These are phyloP conservation scores for Stellera chamaejasme DNA, from an alignment of 345 rosid genomes.

Conservation along the genomic window DNA sequence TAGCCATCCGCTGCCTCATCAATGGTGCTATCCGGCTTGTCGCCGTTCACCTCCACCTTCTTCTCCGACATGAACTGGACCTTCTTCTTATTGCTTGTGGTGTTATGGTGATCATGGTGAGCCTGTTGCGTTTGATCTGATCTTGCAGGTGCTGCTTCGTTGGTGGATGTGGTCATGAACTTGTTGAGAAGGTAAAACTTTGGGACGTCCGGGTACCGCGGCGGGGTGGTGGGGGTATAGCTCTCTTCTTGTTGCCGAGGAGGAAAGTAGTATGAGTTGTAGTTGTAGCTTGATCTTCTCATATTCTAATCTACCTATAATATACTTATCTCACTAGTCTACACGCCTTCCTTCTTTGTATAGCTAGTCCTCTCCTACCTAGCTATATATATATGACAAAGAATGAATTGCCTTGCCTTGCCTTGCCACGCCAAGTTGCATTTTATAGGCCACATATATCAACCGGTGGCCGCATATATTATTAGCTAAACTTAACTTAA, in stretches of 20 bases:
- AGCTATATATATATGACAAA: too few species aligned
- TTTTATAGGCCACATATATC: too few species aligned
- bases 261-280: constrained; percentile 2
- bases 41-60: constrained; percentile 11
- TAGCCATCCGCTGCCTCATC: constrained; percentile 23
- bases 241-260: constrained; percentile 30
- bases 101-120: too few species aligned
- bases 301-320: too few species aligned
- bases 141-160: constrained; percentile 15
- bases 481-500: too few species aligned
- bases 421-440: too few species aligned
- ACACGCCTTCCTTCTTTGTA: too few species aligned
- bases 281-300: too few species aligned
- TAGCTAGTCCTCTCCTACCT: too few species aligned
- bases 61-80: constrained; percentile 31
- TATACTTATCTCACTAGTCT: too few species aligned
- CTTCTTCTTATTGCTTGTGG: constrained; percentile 18
- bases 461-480: too few species aligned
- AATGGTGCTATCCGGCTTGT: background rate
- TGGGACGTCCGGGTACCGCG: constrained; percentile 38
- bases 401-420: too few species aligned
- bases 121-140: constrained; percentile 8
- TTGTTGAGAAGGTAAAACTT: constrained; percentile 24
- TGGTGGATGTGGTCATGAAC: background rate
- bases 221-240: constrained; percentile 25